Percentiles rank a stretch among this genome's conserved stretches.
Conservation (phyloP, 129 eudicot genomes). For the Chrysanthemum lavandulifolium region DNA sequence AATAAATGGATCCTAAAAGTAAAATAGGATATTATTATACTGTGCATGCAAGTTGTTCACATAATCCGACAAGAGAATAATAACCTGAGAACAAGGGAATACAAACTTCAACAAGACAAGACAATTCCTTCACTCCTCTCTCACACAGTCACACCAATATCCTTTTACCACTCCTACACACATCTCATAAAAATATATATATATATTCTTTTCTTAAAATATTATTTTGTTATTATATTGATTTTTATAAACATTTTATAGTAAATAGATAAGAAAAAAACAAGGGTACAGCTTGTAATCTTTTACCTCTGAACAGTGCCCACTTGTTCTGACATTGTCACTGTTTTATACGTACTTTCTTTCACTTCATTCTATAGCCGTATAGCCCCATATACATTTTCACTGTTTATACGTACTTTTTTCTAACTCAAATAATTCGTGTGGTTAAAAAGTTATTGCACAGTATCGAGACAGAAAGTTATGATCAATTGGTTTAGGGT, state of each 20-base stretch:
- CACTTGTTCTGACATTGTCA: constrained; percentile 7
- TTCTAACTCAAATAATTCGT: too few species aligned
- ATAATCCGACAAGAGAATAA: constrained; percentile 4
- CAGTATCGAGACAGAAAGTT: too few species aligned
- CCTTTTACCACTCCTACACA: constrained; percentile 16
- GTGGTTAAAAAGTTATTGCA: too few species aligned
- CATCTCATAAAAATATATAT: too few species aligned
- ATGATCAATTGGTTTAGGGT: too few species aligned
- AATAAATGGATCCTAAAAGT: too few species aligned
- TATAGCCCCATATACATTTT: neutral
- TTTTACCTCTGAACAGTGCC: neutral
- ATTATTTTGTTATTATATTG: neutral
- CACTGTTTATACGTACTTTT: too few species aligned
- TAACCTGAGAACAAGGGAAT: constrained; percentile 28
- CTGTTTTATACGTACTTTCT: neutral
- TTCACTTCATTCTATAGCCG: neutral
- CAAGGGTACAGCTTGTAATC: too few species aligned
- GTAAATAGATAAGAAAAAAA: neutral
- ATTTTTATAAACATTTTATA: neutral
- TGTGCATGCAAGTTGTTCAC: too few species aligned
- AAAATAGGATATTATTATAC: too few species aligned
- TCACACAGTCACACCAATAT: constrained; percentile 1
- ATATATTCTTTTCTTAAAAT: neutral
- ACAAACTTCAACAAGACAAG: constrained; percentile 25
- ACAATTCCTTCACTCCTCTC: constrained; percentile 24